Conservation (phyloP, 768 basidiomycete species). For the Fomitopsis serialis region DNA sequence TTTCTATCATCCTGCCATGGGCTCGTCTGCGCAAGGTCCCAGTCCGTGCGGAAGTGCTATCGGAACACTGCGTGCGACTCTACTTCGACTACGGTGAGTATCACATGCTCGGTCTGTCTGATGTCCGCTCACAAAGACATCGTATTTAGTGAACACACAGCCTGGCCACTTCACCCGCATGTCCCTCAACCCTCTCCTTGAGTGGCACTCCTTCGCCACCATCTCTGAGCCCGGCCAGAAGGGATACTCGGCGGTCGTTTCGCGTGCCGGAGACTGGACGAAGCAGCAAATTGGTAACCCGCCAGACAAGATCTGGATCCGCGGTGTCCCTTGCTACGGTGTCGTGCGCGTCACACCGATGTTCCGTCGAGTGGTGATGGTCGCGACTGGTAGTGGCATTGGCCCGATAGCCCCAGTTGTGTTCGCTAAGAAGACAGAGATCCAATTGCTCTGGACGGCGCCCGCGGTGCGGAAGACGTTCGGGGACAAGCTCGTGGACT, state of each 20-base stretch:
- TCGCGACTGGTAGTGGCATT: constrained; percentile 53
- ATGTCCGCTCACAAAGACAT: not conserved
- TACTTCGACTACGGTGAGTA: constrained; percentile 48
- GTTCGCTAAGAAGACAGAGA: constrained; percentile 40
- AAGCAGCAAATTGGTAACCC: constrained; percentile 42
- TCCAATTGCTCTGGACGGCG: constrained; percentile 51
- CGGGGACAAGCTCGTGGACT: constrained; percentile 50
- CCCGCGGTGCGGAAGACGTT: constrained; percentile 54
- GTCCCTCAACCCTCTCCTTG: constrained; percentile 38
- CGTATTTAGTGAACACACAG: constrained; percentile 18
- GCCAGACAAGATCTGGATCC: constrained; percentile 49
- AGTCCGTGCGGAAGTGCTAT: constrained; percentile 44
- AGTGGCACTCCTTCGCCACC: constrained; percentile 54
- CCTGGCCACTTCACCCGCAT: constrained; percentile 27
- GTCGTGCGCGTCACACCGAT: constrained; percentile 46
- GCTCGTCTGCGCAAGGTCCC: constrained; percentile 45
- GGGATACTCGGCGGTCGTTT: constrained; percentile 19
- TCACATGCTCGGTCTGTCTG: not conserved
- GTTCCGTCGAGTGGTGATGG: constrained; percentile 47
- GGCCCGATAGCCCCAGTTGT: constrained; percentile 51
- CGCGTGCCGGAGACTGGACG: constrained; percentile 55
- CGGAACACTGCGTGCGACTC: constrained; percentile 47
- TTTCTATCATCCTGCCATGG: constrained; percentile 53
- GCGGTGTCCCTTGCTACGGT: constrained; percentile 47
- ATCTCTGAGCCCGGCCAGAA: constrained; percentile 31